phyloP scores from a whole-genome alignment of 129 eudicot species.

The Artemisia tridentata region DNA sequence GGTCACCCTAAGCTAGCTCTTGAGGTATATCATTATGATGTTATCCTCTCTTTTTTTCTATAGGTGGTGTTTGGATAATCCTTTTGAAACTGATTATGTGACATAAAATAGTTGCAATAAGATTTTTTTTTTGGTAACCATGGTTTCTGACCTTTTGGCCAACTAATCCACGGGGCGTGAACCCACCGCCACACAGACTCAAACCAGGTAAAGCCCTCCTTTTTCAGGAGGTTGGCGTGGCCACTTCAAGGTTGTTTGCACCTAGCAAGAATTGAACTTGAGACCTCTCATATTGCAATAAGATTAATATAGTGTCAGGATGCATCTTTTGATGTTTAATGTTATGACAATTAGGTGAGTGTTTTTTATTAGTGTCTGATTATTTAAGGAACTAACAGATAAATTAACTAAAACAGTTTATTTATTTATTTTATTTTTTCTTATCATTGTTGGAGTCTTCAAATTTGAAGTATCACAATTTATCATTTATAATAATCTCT shows the following conservation, averaged over 20 bases:
- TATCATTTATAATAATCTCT: background rate
- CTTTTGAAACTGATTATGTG: background rate
- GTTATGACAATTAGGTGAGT: too few species aligned
- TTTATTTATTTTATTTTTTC: too few species aligned
- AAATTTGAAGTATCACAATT: background rate
- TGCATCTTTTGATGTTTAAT: background rate
- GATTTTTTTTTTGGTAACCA: too few species aligned
- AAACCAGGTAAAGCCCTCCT: too few species aligned
- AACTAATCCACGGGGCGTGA: too few species aligned
- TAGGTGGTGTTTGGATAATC: background rate
- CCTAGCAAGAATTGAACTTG: too few species aligned
- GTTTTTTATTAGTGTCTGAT: background rate
- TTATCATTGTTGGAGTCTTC: background rate
- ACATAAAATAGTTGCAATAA: background rate
- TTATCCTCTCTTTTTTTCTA: background rate
- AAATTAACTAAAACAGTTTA: background rate
- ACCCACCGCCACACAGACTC: too few species aligned
- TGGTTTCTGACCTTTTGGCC: too few species aligned
- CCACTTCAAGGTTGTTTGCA: too few species aligned
- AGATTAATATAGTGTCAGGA: background rate
- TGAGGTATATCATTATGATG: constrained; percentile 51
- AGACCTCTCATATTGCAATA: too few species aligned
- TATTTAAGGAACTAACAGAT: background rate
- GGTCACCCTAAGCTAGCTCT: constrained; percentile 93
- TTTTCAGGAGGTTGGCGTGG: too few species aligned